These are phyloP conservation scores for Ustulina deusta DNA, from an alignment of 2,329 filamentous ascomycete genomes.

Conservation along the genomic window DNA sequence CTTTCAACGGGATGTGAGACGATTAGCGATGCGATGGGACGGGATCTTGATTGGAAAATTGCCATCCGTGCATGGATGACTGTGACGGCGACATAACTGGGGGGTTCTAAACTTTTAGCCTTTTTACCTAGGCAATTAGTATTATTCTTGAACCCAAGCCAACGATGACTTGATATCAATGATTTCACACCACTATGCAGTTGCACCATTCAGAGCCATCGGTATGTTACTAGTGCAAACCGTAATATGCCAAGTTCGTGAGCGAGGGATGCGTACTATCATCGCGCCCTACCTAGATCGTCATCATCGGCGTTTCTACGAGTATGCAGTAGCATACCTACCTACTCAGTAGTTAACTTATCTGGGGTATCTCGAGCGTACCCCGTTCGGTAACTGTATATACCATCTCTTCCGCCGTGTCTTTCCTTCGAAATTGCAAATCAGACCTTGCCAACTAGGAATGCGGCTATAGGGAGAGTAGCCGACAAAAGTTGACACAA, in stretches of 20 bases:
- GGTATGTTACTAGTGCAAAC: constrained; percentile 18
- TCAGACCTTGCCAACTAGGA: background rate
- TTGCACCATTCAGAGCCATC: constrained; percentile 8
- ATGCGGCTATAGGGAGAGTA: background rate
- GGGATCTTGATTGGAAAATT: background rate
- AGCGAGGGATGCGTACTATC: background rate
- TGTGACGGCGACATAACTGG: background rate
- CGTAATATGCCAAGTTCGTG: constrained; percentile 3
- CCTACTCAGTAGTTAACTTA: background rate
- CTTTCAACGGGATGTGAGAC: too few relatives aligned
- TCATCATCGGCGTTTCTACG: background rate
- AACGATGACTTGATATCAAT: background rate
- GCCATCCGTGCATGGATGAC: background rate
- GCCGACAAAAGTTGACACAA: background rate
- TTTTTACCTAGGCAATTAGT: background rate
- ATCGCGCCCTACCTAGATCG: background rate
- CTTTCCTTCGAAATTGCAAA: background rate
- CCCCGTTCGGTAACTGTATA: background rate
- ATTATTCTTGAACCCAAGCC: background rate
- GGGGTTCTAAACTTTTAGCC: background rate
- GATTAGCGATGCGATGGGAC: background rate
- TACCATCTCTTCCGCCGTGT: background rate
- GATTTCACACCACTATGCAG: background rate
- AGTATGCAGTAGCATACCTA: background rate
- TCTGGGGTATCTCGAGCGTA: background rate